Conservation (phyloP, 1,284 basidiomycete genomes). For the Anthracocystis setariae region DNA sequence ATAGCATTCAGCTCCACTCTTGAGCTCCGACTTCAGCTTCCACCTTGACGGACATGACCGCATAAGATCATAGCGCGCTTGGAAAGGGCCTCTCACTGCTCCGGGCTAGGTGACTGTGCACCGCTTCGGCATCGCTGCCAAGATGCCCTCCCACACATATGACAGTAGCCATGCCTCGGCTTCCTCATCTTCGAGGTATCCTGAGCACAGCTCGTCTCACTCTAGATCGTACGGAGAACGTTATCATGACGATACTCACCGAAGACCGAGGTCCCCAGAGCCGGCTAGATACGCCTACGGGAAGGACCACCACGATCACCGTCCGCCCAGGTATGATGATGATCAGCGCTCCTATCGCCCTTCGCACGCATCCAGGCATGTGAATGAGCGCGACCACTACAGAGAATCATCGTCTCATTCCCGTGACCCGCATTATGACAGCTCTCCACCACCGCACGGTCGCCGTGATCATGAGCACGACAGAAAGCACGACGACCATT, state of each 20-base stretch:
- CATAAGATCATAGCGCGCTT: background rate
- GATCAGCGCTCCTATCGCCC: constrained; percentile 3
- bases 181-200: constrained; percentile 23
- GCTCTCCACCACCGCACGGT: constrained; percentile 7
- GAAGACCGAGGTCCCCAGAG: constrained; percentile 12
- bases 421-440: background rate
- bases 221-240: constrained; percentile 16
- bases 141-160: constrained; percentile 24
- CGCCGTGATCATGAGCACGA: background rate
- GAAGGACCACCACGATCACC: constrained; percentile 6
- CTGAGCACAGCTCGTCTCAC: constrained; percentile 9
- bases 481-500: background rate
- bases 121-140: background rate
- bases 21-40: too few relatives aligned
- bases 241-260: background rate
- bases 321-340: constrained; percentile 4
- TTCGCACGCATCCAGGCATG: constrained; percentile 1
- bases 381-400: constrained; percentile 5
- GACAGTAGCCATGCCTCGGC: constrained; percentile 16
- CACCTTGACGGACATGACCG: background rate
- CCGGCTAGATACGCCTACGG: background rate
- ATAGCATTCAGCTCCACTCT: too few relatives aligned
- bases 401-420: constrained; percentile 1
- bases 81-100: background rate
- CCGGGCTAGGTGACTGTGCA: background rate